Conservation (phyloP, 495 filamentous ascomycete species). For the Aspergillus egyptiacus region DNA sequence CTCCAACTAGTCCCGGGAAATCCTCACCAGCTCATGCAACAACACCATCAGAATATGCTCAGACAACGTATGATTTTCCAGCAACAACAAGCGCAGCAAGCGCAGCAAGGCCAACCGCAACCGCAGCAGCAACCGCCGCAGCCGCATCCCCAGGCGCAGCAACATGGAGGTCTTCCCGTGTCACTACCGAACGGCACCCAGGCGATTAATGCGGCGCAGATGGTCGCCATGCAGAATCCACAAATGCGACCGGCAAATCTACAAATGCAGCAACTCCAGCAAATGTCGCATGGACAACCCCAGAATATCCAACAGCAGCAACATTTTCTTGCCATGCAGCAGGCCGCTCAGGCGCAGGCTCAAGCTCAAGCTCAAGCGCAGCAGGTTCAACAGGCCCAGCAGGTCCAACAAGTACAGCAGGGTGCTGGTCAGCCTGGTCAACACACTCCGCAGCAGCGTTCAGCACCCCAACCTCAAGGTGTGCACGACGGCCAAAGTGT, state of each 20-base stretch:
- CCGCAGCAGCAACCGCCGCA: slow-evolving; percentile 42
- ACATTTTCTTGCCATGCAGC: slow-evolving; percentile 37
- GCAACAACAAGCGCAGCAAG: slow-evolving; percentile 15
- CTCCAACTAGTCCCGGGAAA: slow-evolving; percentile 37
- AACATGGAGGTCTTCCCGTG: slow-evolving; percentile 43
- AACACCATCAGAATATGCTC: slow-evolving; percentile 32
- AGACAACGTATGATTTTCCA: slow-evolving; percentile 21
- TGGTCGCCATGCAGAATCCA: slow-evolving; percentile 50
- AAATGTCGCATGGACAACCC: slow-evolving; percentile 49
- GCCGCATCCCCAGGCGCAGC: slow-evolving; percentile 46
- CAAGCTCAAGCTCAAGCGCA: slow-evolving; percentile 35
- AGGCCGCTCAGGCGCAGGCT: slow-evolving; percentile 7
- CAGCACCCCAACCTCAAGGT: slow-evolving; percentile 39
- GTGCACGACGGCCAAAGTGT: slow-evolving; percentile 42
- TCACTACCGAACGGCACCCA: slow-evolving; percentile 57
- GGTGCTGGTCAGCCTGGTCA: slow-evolving; percentile 35
- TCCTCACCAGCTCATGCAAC: slow-evolving; percentile 48
- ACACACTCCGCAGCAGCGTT: slow-evolving; percentile 42
- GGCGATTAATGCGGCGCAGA: slow-evolving; percentile 49
- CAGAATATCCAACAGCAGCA: slow-evolving; percentile 48
- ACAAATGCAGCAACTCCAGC: slow-evolving; percentile 44
- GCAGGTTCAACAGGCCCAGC: slow-evolving; percentile 36
- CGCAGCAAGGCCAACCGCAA: slow-evolving; percentile 29
- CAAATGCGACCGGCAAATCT: slow-evolving; percentile 40
- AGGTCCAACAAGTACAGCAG: slow-evolving; percentile 33